A percentile compares a stretch with the other conserved stretches of the same genome.
phyloP scores from a whole-genome alignment of 1,284 basidiomycete species.

The Cryptococcus floricola region DNA sequence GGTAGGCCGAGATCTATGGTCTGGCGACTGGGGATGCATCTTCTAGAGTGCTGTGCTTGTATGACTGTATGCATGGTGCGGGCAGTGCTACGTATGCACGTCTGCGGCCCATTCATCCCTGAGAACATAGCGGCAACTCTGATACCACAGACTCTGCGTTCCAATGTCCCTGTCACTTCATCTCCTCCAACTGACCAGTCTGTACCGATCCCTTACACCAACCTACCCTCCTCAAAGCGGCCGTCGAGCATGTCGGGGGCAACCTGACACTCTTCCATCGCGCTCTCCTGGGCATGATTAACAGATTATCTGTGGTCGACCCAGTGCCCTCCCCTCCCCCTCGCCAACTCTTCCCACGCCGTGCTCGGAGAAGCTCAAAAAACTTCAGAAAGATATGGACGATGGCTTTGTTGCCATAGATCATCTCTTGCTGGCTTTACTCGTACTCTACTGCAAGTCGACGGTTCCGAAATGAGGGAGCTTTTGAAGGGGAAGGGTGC shows the following conservation, averaged over 20 bases:
- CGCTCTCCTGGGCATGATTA: conserved; percentile 40
- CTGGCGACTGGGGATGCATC: too few species aligned
- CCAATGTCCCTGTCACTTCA: too few species aligned
- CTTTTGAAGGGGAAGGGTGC: conserved; percentile 54
- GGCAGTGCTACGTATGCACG: too few species aligned
- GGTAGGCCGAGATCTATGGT: too few species aligned
- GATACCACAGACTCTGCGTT: too few species aligned
- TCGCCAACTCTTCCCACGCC: conserved; percentile 62
- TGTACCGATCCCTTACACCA: too few species aligned
- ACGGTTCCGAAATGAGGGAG: conserved; percentile 46
- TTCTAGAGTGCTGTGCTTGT: too few species aligned
- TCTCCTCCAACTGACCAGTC: too few species aligned
- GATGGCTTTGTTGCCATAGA: conserved; percentile 94
- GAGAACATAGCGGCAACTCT: too few species aligned
- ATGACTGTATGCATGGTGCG: too few species aligned
- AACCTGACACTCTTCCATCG: conserved; percentile 44
- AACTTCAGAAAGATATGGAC: conserved; percentile 72
- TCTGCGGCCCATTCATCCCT: too few species aligned
- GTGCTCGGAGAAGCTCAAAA: conserved; percentile 75
- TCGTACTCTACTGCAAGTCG: too few species aligned
- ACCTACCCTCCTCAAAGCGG: conserved; percentile 41
- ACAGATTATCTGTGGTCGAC: conserved; percentile 70
- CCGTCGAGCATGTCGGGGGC: conserved; percentile 46
- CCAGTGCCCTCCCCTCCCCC: conserved; percentile 75
- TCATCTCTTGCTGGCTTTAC: conserved; percentile 67